A percentile compares a stretch with the other conserved stretches of the same genome.
Conservation (phyloP, 2,329 filamentous ascomycete genomes). For the Geosmithia flava region DNA sequence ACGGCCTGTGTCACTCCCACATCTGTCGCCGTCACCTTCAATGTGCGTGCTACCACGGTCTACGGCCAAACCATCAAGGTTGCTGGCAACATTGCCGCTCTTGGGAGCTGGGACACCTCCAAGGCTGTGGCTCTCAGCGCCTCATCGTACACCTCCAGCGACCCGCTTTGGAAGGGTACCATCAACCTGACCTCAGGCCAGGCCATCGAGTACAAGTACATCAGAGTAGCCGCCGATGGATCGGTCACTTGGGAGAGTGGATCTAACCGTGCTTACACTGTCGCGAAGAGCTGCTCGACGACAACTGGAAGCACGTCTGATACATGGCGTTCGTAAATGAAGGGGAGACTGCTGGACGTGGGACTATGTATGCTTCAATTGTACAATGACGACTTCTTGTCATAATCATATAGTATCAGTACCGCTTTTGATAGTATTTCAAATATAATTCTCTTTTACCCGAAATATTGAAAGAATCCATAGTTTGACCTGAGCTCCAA, state of each 20-base stretch:
- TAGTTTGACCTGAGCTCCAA: too few species aligned
- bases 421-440: too few species aligned
- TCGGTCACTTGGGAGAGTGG: slow-evolving; percentile 53
- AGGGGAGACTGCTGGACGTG: too few species aligned
- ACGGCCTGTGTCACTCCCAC: slow-evolving; percentile 25
- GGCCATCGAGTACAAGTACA: slow-evolving; percentile 55
- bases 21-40: slow-evolving; percentile 49
- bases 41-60: slow-evolving; percentile 40
- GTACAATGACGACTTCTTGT: too few species aligned
- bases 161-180: slow-evolving; percentile 49
- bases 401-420: too few species aligned
- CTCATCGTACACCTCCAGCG: slow-evolving; percentile 40
- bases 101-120: slow-evolving; percentile 50
- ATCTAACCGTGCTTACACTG: slow-evolving; percentile 28
- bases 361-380: too few species aligned
- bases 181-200: slow-evolving; percentile 43
- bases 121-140: slow-evolving; percentile 45
- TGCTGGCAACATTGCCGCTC: slow-evolving; percentile 41
- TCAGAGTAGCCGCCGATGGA: slow-evolving; percentile 43
- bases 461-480: too few species aligned
- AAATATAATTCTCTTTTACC: too few species aligned
- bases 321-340: slow-evolving; percentile 9
- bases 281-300: slow-evolving; percentile 16
- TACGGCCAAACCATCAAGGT: slow-evolving; percentile 56
- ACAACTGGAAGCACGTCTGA: slow-evolving; percentile 13